Conservation (phyloP, 1,284 basidiomycete genomes). For the Bondarzewia mesenterica region DNA sequence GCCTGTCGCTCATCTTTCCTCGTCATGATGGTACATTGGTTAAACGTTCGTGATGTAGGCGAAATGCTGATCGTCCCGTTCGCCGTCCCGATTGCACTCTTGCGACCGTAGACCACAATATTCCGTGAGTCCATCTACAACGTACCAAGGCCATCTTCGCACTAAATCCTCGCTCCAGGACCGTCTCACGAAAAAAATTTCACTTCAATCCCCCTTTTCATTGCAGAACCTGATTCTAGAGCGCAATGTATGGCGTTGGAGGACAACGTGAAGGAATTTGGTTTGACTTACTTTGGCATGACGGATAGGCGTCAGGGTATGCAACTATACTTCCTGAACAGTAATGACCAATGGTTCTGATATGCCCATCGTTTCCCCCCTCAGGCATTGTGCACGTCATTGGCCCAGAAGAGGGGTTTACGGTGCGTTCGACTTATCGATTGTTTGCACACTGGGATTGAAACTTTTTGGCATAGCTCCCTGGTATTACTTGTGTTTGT, state of each 20-base stretch:
- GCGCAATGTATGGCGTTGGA: constrained; percentile 90
- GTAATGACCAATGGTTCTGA: constrained; percentile 6
- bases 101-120: constrained; percentile 93
- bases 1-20: background rate
- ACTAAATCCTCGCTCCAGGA: constrained; percentile 37
- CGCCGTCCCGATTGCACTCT: constrained; percentile 91
- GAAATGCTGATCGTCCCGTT: constrained; percentile 76
- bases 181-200: constrained; percentile 82
- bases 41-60: constrained; percentile 30
- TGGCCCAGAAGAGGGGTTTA: constrained; percentile 95
- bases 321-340: too few species aligned
- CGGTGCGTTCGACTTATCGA: constrained; percentile 36
- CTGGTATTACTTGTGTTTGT: constrained; percentile 93
- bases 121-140: constrained; percentile 61
- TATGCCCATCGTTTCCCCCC: too few species aligned
- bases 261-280: constrained; percentile 93
- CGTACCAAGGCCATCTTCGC: background rate
- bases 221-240: constrained; percentile 83
- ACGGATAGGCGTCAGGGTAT: constrained; percentile 82
- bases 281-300: constrained; percentile 93
- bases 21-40: constrained; percentile 4
- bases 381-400: constrained; percentile 95
- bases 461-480: constrained; percentile 45
- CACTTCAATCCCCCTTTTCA: constrained; percentile 70
- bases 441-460: background rate